Conservation (phyloP, 257 asterid genomes). For the Solanum bukasovii region DNA sequence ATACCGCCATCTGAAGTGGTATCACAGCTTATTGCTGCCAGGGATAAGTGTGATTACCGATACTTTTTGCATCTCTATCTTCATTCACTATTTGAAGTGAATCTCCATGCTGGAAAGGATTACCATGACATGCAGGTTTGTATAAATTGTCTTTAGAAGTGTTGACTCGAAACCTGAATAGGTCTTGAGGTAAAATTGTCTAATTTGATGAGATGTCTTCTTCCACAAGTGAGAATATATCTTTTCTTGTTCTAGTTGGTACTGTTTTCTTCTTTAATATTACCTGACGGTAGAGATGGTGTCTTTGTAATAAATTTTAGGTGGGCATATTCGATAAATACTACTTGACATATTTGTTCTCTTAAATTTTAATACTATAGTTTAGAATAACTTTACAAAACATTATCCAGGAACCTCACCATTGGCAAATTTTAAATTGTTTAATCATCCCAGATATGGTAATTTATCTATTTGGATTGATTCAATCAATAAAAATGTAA, state of each 20-base stretch:
- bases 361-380: not conserved
- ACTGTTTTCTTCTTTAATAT: not conserved
- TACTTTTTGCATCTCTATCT: constrained; percentile 63
- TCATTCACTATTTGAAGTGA: constrained; percentile 61
- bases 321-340: not conserved
- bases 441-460: not conserved
- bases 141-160: not conserved
- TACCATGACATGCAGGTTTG: constrained; percentile 97
- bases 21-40: constrained; percentile 65
- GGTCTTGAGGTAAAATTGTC: not conserved
- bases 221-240: not conserved
- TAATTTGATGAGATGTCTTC: not conserved
- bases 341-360: not conserved
- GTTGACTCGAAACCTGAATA: not conserved
- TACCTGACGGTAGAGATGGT: not conserved
- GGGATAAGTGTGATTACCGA: constrained; percentile 52
- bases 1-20: constrained; percentile 79
- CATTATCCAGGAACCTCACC: not conserved
- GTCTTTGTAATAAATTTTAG: not conserved
- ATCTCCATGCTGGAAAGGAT: constrained; percentile 84
- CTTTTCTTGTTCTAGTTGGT: not conserved
- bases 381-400: not conserved
- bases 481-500: not conserved
- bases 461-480: not conserved
- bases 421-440: not conserved